Percentiles rank a stretch among this genome's conserved stretches.
Conservation (phyloP, 139 green algal genomes). For the Coelastrella sp. region DNA sequence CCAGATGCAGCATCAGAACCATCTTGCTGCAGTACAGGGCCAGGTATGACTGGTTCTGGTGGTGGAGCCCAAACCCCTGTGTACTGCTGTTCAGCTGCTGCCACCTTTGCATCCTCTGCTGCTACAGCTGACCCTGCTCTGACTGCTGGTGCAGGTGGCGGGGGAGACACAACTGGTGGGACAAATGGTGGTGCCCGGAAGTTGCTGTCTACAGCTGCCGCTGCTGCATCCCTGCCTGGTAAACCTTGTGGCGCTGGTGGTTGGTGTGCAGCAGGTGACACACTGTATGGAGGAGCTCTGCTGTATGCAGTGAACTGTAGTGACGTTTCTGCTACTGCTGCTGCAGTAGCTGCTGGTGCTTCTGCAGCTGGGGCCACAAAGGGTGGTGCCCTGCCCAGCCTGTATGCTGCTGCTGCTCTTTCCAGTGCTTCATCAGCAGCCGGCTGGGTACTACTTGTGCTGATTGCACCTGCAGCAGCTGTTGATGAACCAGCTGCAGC, state of each 20-base stretch:
- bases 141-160: not conserved
- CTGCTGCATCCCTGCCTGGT: not conserved
- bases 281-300: not conserved
- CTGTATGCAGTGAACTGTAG: not conserved
- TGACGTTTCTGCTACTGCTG: not conserved
- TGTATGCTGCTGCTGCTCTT: not conserved
- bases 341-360: not conserved
- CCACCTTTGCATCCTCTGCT: not conserved
- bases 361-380: not conserved
- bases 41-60: not conserved
- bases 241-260: not conserved
- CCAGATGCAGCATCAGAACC: not conserved
- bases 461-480: not conserved
- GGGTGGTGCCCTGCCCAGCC: not conserved
- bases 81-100: not conserved
- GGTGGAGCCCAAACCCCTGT: not conserved
- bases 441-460: not conserved
- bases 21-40: not conserved
- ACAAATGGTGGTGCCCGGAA: slow-evolving; percentile 5
- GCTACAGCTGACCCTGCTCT: not conserved
- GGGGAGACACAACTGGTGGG: not conserved
- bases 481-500: not conserved
- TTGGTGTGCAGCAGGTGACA: not conserved
- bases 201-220: not conserved
- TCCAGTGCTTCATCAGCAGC: not conserved